These are phyloP conservation scores for Candida pseudoglaebosa DNA, from an alignment of 805 yeast genomes.

Conservation along the genomic window DNA sequence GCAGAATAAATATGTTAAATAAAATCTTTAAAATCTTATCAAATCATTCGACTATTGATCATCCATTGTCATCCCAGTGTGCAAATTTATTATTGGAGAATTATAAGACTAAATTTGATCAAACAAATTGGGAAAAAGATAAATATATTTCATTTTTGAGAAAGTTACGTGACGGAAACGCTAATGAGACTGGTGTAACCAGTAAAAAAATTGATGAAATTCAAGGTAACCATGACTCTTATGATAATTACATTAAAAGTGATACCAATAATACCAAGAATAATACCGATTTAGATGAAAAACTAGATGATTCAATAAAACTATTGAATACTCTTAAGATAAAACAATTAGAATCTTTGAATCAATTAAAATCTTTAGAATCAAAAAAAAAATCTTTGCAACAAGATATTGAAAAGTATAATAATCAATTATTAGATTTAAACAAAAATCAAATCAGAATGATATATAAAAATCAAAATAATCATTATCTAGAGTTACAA, in stretches of 20 bases:
- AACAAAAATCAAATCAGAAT: constrained; percentile 44
- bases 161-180: constrained; percentile 48
- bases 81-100: constrained; percentile 61
- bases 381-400: constrained; percentile 42
- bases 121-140: constrained; percentile 72
- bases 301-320: constrained; percentile 41
- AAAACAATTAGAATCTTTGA: constrained; percentile 30
- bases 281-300: constrained; percentile 21
- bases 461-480: constrained; percentile 49
- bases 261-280: constrained; percentile 9
- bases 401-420: constrained; percentile 43
- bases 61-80: constrained; percentile 87
- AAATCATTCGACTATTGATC: constrained; percentile 65
- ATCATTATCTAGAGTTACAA: constrained; percentile 48
- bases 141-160: constrained; percentile 69
- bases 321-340: constrained; percentile 45
- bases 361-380: constrained; percentile 37
- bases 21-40: constrained; percentile 71
- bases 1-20: constrained; percentile 50
- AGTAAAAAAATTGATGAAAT: too few relatives aligned
- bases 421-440: constrained; percentile 29
- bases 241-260: constrained; percentile 3
- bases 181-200: too few relatives aligned
- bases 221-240: constrained; percentile 8
- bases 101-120: constrained; percentile 67